Base-by-base conservation (phyloP, 768 basidiomycete species). In the Termitomyces titanicus region DNA sequence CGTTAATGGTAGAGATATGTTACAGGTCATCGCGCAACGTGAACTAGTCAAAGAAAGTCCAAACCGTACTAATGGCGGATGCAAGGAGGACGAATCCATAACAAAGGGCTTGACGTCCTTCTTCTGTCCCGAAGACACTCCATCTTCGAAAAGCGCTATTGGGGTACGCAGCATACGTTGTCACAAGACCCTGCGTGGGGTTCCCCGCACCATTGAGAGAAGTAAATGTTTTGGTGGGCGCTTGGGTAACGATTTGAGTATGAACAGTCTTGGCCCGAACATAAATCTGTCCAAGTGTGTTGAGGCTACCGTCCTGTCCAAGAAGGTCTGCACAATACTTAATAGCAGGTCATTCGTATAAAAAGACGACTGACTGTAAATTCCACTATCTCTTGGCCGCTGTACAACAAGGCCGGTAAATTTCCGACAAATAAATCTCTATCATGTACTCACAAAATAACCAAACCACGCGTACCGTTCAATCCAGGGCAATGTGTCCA, bases 391-490 rank as follows among this genome's bases (percentile, higher is more conserved):
- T 46, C 67, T 63, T 2, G 79, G 74, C 18, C 79, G 73, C 79
- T 81, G 46, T 38, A 51, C n/a, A 25, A 42, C 13, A 17, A 10
- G 3, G 13, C 24, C 3, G 11, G 42, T 55, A 8, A 61, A 49
- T 48, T 39, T 51, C 25, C 18, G 33, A 43, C 48, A 44, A 55
- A 54, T 60, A 44, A 62, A 47, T 53, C 45, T 24, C 40, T 40
- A 9, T 11, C 7, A 29, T 22, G 15, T n/a, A 68, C 75, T 67
- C 55, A 76, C 76, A 64, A 73, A 74, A 58, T 66, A 74, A 8
- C 84, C 85, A 61, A 85, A 86, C 84, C 84, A 87, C 0, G 83
- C 73, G 61, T 85, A 86, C 18, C 83, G 76, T 60, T 86, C 84
- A 18, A 86, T 72, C 74, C 77, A 86, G 27, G 75, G 72, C 20